Conservation (phyloP, 1,284 basidiomycete genomes). For the Leccinum solheimii region DNA sequence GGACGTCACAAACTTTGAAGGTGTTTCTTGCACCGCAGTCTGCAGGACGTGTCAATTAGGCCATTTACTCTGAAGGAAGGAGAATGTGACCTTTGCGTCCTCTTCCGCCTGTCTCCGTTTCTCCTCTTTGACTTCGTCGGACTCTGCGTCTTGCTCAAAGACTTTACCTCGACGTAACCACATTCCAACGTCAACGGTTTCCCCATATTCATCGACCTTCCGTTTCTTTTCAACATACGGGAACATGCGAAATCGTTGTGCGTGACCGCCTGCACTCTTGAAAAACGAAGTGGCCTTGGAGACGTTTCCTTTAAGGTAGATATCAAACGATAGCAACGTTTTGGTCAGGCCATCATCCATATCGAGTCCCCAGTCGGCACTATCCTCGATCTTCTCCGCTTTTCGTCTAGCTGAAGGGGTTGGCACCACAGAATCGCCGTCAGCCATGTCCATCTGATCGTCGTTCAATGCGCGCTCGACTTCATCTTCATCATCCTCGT, state of each 20-base stretch:
- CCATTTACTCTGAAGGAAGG: not conserved
- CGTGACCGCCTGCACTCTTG: slow-evolving; percentile 67
- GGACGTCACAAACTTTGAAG: slow-evolving; percentile 87
- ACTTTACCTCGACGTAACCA: slow-evolving; percentile 90
- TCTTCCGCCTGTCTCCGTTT: slow-evolving; percentile 76
- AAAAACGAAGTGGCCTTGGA: slow-evolving; percentile 83
- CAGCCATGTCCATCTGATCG: slow-evolving; percentile 47
- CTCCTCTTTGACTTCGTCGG: slow-evolving; percentile 75
- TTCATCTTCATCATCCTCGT: slow-evolving; percentile 56
- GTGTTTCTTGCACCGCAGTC: slow-evolving; percentile 78
- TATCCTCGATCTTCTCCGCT: slow-evolving; percentile 52
- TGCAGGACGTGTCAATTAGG: slow-evolving; percentile 31
- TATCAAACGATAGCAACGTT: slow-evolving; percentile 86
- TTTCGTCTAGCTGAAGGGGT: slow-evolving; percentile 39
- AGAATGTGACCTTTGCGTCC: slow-evolving; percentile 59
- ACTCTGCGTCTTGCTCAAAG: slow-evolving; percentile 85
- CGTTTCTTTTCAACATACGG: slow-evolving; percentile 93
- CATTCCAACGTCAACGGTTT: slow-evolving; percentile 90
- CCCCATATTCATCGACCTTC: slow-evolving; percentile 93
- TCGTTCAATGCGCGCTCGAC: slow-evolving; percentile 61
- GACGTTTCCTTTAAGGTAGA: slow-evolving; percentile 94
- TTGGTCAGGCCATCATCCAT: slow-evolving; percentile 71
- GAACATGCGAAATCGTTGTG: slow-evolving; percentile 92
- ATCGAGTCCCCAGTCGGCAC: slow-evolving; percentile 67
- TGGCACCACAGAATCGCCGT: slow-evolving; percentile 30